Percentiles rank a stretch among this genome's conserved stretches.
These are phyloP conservation scores for Phytophthora meadii DNA, from an alignment of 352 stramenopile genomes.

Conservation along the genomic window DNA sequence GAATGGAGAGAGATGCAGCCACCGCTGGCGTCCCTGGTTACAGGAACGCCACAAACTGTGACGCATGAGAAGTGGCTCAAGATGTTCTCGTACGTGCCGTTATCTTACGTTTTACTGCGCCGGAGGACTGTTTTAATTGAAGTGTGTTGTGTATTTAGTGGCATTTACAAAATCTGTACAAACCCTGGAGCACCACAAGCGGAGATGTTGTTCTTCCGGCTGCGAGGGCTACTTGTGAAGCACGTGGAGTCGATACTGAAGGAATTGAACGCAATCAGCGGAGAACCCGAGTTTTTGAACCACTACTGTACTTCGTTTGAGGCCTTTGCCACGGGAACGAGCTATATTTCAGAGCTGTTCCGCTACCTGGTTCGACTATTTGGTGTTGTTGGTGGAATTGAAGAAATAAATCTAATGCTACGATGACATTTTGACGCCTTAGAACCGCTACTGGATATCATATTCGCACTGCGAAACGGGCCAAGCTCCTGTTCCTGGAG, in stretches of 20 bases:
- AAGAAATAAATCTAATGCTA: conserved; percentile 1
- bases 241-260: conserved; percentile 73
- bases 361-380: conserved; percentile 62
- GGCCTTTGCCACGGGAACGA: conserved; percentile 74
- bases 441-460: conserved; percentile 90
- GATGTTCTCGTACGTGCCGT: conserved; percentile 82
- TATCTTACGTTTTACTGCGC: background rate
- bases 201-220: conserved; percentile 84
- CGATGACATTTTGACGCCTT: conserved; percentile 1
- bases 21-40: conserved; percentile 77
- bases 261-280: conserved; percentile 63
- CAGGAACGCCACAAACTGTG: conserved; percentile 66
- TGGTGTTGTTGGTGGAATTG: background rate
- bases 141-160: conserved; percentile 34
- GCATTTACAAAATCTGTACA: conserved; percentile 91
- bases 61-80: conserved; percentile 87
- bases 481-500: conserved; percentile 80
- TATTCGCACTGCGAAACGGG: conserved; percentile 88
- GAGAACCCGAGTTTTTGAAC: conserved; percentile 72
- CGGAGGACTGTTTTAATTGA: background rate
- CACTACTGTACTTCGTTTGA: conserved; percentile 77
- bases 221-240: conserved; percentile 70
- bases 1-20: conserved; percentile 87
- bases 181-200: conserved; percentile 81
- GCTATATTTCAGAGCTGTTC: conserved; percentile 87